Conservation (phyloP, 2,329 filamentous ascomycete genomes). For the Clonostachys byssicola region DNA sequence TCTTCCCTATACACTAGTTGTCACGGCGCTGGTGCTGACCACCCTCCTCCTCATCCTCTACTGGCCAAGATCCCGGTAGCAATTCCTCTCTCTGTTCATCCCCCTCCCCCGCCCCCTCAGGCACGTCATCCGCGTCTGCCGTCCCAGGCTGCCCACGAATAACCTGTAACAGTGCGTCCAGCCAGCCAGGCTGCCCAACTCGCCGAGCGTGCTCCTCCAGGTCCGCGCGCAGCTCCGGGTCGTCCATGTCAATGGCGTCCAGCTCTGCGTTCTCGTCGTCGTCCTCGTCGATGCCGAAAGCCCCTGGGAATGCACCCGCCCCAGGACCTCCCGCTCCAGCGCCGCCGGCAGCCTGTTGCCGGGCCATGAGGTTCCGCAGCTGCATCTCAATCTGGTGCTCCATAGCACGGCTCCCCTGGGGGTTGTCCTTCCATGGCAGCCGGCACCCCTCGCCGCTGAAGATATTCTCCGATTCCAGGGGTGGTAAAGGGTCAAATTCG, state of each 20-base stretch:
- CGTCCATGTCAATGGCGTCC: slow-evolving; percentile 15
- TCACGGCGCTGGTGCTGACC: background rate
- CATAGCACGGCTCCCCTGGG: slow-evolving; percentile 4
- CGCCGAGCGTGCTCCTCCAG: slow-evolving; percentile 17
- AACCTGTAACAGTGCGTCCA: slow-evolving; percentile 15
- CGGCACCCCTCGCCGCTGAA: slow-evolving; percentile 33
- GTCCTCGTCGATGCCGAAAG: slow-evolving; percentile 8
- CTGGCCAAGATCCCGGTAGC: slow-evolving; percentile 27
- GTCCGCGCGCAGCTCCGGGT: slow-evolving; percentile 23
- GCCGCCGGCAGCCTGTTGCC: slow-evolving; percentile 8
- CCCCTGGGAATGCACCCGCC: background rate
- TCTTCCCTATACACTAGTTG: too few relatives aligned
- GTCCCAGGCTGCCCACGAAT: slow-evolving; percentile 8
- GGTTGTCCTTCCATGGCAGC: slow-evolving; percentile 31
- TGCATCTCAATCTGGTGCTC: slow-evolving; percentile 13
- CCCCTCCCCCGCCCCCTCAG: slow-evolving; percentile 2
- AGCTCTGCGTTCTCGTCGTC: slow-evolving; percentile 17
- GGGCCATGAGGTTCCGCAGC: slow-evolving; percentile 18
- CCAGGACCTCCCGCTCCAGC: slow-evolving; percentile 3
- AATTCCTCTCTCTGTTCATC: slow-evolving; percentile 4
- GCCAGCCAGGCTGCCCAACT: slow-evolving; percentile 16
- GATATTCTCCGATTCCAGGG: slow-evolving; percentile 49
- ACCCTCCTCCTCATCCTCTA: slow-evolving; percentile 8
- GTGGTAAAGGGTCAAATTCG: slow-evolving; percentile 80
- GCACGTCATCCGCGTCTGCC: slow-evolving; percentile 4